Evolutionary conservation across 345 rosid genomes (phyloP), one percentile per base, ranked within the genome.

Genomic region (Citrus reticulata): DNA sequence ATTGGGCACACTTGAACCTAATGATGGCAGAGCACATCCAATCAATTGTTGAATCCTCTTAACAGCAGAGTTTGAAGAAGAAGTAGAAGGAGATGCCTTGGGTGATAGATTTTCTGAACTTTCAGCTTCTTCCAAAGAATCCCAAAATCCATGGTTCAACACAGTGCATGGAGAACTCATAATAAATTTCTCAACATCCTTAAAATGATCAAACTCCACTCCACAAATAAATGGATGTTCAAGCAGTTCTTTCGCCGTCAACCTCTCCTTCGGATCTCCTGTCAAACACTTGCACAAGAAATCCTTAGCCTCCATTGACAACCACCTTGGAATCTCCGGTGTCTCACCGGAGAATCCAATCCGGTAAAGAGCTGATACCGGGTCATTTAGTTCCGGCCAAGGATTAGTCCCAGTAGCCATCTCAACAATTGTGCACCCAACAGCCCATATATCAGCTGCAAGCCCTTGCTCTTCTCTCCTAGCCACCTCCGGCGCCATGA

Each of bases 401-500:
- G 98, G 97, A 19, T 62, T 84, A 42, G 30, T 81, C 60, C 99
- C 98, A 0, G 92, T 92, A 11, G 91, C 90, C 97, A 92, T 93
- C 84, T 95, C 98, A 55, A 93, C 81, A 78, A 91, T 73, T 72
- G 85, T 80, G 74, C 99, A 93, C 34, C 99, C 98, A 9, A 92
- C 82, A 11, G 97, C 95, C 99, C 99, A 95, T 27, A 95, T 84
- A 70, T 95, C 99, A 69, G 97, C 98, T 9, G 89, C 83, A 68
- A 85, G 89, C 35, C 97, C 90, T 83, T 95, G 99, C 5, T 88
- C 93, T 80, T 93, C 96, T 20, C 95, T 92, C 1, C 98, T 87
- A 1, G 96, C 97, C 27, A 90, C 97, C 88, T 95, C 99, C 65
- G 98, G 99, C 0, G 99, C 82, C 99, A 95, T 95, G 77, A 91